phyloP scores from a whole-genome alignment of 2,329 filamentous ascomycete genomes.

The Metarhizium guizhouense region DNA sequence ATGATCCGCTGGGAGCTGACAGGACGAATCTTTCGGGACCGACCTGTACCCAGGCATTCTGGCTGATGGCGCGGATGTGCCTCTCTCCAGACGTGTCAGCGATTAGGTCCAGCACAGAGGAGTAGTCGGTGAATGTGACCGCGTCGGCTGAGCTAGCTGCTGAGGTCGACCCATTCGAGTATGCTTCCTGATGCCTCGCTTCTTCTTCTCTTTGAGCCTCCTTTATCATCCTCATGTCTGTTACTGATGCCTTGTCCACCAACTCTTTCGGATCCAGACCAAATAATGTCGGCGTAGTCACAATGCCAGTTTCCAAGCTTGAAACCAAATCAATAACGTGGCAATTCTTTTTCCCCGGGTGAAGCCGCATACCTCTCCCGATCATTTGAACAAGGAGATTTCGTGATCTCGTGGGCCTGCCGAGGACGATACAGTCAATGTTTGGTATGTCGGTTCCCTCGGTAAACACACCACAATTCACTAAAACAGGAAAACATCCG shows the following conservation, averaged over 20 bases:
- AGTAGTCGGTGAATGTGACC: constrained; percentile 82
- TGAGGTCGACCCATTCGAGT: constrained; percentile 4
- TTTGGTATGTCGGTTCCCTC: constrained; percentile 98
- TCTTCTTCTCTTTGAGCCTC: constrained; percentile 36
- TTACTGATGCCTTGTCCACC: constrained; percentile 55
- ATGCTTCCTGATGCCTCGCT: constrained; percentile 10
- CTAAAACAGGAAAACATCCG: constrained; percentile 71
- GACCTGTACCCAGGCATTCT: constrained; percentile 74
- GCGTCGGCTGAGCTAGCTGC: constrained; percentile 22
- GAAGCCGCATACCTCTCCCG: constrained; percentile 79
- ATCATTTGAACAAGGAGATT: constrained; percentile 98
- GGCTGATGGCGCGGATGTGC: constrained; percentile 69
- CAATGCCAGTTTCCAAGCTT: constrained; percentile 71
- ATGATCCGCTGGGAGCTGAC: constrained; percentile 53
- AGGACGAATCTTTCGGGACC: constrained; percentile 64
- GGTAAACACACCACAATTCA: constrained; percentile 95
- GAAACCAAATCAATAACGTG: constrained; percentile 96
- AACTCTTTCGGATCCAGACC: constrained; percentile 79
- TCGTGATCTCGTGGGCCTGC: constrained; percentile 81
- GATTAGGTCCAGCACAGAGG: constrained; percentile 84
- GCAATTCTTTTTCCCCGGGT: constrained; percentile 75
- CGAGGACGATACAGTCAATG: constrained; percentile 86
- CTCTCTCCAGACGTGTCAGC: constrained; percentile 70
- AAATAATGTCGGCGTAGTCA: constrained; percentile 87
- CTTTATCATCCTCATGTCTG: constrained; percentile 50